These are phyloP conservation scores for Guyanaporus albipodus DNA, from an alignment of 768 basidiomycete genomes.

Conservation along the genomic window DNA sequence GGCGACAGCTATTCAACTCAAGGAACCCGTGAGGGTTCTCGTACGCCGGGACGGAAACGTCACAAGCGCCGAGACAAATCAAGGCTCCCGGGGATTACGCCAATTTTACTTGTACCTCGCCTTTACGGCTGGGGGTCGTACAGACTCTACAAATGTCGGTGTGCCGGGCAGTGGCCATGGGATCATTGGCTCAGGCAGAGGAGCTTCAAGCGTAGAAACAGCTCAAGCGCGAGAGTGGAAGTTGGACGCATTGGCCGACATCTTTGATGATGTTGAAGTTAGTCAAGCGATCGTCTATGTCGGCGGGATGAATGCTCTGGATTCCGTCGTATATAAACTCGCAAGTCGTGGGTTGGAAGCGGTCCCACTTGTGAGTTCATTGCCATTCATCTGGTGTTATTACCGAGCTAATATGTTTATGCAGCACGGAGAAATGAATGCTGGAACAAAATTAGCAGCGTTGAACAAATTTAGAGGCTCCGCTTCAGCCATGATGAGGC, in stretches of 20 bases:
- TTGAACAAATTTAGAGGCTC: conserved; percentile 78
- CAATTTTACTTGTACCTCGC: conserved; percentile 97
- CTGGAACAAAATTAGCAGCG: conserved; percentile 73
- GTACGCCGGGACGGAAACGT: conserved; percentile 89
- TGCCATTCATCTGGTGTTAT: neutral
- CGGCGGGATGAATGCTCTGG: conserved; percentile 81
- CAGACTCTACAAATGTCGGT: conserved; percentile 44
- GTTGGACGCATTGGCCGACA: conserved; percentile 83
- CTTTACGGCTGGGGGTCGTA: conserved; percentile 81
- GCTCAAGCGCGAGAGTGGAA: conserved; percentile 92
- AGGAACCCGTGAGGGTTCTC: conserved; percentile 96
- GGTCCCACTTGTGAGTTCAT: conserved; percentile 72
- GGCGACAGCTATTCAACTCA: conserved; percentile 86
- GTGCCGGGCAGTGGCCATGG: conserved; percentile 62
- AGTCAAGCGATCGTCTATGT: conserved; percentile 83
- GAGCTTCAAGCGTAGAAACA: conserved; percentile 75
- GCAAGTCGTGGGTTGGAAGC: conserved; percentile 83
- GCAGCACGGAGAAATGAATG: conserved; percentile 92
- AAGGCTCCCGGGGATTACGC: conserved; percentile 78
- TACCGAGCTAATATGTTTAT: conserved; percentile 11
- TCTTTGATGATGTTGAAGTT: conserved; percentile 85
- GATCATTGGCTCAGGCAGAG: conserved; percentile 91
- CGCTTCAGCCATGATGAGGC: conserved; percentile 54
- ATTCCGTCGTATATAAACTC: conserved; percentile 87
- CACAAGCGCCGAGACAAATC: conserved; percentile 60